Conservation (phyloP, 192 early-diverging fungal genomes). For the Gaertneriomyces sp. region DNA sequence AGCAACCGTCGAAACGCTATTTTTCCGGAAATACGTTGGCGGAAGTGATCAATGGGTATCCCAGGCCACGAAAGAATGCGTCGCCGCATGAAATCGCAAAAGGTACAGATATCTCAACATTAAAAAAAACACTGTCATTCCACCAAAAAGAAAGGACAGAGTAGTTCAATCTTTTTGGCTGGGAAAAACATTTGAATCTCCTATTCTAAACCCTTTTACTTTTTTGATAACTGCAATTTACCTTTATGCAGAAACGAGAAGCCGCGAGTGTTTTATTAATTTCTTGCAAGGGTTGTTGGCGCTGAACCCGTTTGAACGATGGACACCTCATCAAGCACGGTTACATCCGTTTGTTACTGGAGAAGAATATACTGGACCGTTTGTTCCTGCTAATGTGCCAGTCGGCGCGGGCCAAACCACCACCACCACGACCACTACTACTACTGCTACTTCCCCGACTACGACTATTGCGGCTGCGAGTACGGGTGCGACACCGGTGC, state of each 20-base stretch:
- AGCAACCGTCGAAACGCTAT: constrained; percentile 91
- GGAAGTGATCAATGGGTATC: constrained; percentile 85
- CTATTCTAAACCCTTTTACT: not conserved
- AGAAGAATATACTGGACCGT: constrained; percentile 69
- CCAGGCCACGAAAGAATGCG: constrained; percentile 66
- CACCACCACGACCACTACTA: too few species aligned
- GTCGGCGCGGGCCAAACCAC: not conserved
- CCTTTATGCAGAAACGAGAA: constrained; percentile 62
- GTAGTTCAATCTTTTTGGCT: not conserved
- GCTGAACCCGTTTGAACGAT: constrained; percentile 87
- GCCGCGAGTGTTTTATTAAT: constrained; percentile 78
- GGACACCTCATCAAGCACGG: constrained; percentile 92
- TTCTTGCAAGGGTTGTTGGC: constrained; percentile 88
- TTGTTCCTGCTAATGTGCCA: constrained; percentile 22
- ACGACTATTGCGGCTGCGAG: too few species aligned
- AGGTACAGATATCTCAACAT: constrained; percentile 43
- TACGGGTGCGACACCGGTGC: too few species aligned
- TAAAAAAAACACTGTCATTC: constrained; percentile 15
- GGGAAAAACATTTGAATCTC: not conserved
- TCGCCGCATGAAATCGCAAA: constrained; percentile 67
- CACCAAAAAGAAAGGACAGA: not conserved
- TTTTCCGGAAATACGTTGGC: constrained; percentile 80
- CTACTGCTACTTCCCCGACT: too few species aligned
- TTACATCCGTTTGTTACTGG: constrained; percentile 96
- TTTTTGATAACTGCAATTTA: too few species aligned